Evolutionary conservation across 139 green algal genomes (phyloP).

Genomic region (Coelastrella sp.): DNA sequence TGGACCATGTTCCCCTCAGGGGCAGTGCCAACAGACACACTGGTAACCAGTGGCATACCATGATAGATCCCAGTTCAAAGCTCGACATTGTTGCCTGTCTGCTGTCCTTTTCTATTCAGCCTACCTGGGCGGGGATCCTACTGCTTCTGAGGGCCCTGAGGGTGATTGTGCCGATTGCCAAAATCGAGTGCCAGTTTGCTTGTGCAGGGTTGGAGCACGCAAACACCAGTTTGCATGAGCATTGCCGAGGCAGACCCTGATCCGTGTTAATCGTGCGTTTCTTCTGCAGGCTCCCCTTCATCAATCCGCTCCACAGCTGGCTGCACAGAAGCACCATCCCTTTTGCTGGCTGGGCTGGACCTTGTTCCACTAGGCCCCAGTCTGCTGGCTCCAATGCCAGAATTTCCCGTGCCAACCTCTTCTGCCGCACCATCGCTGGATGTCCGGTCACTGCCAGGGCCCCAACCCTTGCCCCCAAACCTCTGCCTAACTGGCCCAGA

Average conservation of each 20-base stretch:
- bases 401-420: background rate
- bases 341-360: background rate
- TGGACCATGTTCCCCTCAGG: no score
- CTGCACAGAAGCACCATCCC: slow-evolving; percentile 1
- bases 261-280: background rate
- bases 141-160: no score
- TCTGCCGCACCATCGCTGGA: background rate
- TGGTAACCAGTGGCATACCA: no score
- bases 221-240: no score
- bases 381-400: background rate
- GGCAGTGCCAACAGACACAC: no score
- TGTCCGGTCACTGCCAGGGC: background rate
- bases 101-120: no score
- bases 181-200: no score
- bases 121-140: no score
- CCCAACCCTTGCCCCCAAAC: slow-evolving; percentile 4
- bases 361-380: background rate
- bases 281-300: slow-evolving; percentile 9
- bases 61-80: no score
- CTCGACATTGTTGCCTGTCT: no score
- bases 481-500: slow-evolving; percentile 28
- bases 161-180: no score
- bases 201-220: no score
- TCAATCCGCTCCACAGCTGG: slow-evolving; percentile 16
- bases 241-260: background rate